These are phyloP conservation scores for Cephaloascus albidus DNA, from an alignment of 805 yeast species.

Conservation along the genomic window DNA sequence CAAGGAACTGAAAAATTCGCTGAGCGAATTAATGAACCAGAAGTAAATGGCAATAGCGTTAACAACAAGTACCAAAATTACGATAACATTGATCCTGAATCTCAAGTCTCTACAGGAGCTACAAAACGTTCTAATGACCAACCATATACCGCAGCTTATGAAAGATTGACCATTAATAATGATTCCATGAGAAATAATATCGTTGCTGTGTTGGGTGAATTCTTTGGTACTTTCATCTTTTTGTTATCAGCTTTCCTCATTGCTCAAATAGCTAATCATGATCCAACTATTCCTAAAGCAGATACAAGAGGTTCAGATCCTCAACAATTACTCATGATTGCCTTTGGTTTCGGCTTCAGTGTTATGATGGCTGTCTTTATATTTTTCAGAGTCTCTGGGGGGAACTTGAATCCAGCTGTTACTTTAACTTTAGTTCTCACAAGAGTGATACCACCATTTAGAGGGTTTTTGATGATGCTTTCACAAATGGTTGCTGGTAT, in stretches of 20 bases:
- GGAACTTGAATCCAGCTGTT: constrained; percentile 86
- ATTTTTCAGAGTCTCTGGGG: constrained; percentile 75
- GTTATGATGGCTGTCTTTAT: constrained; percentile 66
- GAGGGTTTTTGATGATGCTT: constrained; percentile 56
- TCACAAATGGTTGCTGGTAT: constrained; percentile 78
- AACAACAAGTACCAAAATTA: not conserved
- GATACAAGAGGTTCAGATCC: constrained; percentile 42
- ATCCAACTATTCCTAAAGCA: constrained; percentile 18
- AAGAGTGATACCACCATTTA: constrained; percentile 62
- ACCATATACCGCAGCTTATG: constrained; percentile 19
- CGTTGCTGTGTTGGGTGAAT: constrained; percentile 70
- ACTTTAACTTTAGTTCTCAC: constrained; percentile 65
- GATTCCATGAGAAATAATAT: constrained; percentile 48
- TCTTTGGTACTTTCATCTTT: constrained; percentile 79
- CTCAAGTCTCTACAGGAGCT: not conserved
- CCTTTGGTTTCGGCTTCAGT: constrained; percentile 82
- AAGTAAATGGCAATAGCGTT: not conserved
- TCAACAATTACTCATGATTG: constrained; percentile 63
- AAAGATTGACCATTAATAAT: constrained; percentile 24
- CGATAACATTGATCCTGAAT: not conserved
- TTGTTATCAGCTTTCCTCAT: constrained; percentile 74
- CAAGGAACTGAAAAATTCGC: too few species aligned
- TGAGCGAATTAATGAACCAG: too few species aligned
- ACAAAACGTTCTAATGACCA: not conserved
- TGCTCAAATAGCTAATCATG: constrained; percentile 75